phyloP scores from a whole-genome alignment of 2,329 filamentous ascomycete species.

The Diaporthe eres region DNA sequence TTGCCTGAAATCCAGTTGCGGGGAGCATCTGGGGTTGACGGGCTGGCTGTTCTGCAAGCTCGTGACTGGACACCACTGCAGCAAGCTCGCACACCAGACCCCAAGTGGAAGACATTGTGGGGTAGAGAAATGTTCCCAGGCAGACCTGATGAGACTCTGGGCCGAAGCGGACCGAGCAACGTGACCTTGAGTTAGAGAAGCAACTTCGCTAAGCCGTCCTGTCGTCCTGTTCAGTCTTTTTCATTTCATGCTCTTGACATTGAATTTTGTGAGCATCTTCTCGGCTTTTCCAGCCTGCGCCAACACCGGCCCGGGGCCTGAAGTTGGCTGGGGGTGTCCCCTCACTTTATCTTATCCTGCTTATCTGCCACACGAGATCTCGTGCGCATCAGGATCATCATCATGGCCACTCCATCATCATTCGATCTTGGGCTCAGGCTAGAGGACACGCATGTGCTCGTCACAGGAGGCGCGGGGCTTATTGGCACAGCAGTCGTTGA shows the following conservation, averaged over 20 bases:
- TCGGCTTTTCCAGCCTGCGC: too few species aligned
- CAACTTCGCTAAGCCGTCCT: not conserved
- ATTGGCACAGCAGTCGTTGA: conserved; percentile 1
- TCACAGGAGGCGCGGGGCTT: conserved; percentile 8
- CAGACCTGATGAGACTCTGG: conserved; percentile 5
- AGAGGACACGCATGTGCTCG: conserved; percentile 3
- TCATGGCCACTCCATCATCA: not conserved
- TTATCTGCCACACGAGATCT: not conserved
- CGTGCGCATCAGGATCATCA: not conserved
- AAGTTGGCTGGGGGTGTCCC: not conserved
- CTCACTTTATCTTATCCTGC: not conserved
- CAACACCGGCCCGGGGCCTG: too few species aligned
- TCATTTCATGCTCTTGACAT: too few species aligned
- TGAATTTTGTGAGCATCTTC: too few species aligned
- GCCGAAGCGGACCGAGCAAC: conserved; percentile 24
- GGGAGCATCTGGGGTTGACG: not conserved
- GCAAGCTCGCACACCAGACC: not conserved
- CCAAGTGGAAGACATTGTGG: not conserved
- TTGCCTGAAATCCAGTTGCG: not conserved
- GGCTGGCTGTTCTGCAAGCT: not conserved
- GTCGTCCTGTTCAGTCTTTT: too few species aligned
- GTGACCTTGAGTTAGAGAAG: not conserved
- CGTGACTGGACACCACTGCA: conserved; percentile 3
- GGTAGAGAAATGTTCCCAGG: not conserved
- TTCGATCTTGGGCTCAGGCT: not conserved